A percentile compares a stretch with the other conserved stretches of the same genome.
These are phyloP conservation scores for Grosmannia clavigera DNA, from an alignment of 2,329 filamentous ascomycete species.

Conservation along the genomic window DNA sequence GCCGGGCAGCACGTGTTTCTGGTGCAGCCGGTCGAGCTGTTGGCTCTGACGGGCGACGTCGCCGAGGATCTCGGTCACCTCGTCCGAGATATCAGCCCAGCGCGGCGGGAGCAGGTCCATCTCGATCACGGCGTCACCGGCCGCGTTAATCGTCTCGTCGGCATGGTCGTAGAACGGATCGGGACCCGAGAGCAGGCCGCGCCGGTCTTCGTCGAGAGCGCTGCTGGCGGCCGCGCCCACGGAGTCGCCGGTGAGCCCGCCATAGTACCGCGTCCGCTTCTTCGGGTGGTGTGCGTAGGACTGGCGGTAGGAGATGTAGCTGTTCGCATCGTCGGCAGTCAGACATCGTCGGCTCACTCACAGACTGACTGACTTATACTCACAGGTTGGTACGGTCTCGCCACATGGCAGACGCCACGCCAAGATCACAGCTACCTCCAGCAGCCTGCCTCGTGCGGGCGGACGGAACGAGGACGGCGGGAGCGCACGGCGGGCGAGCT, in stretches of 20 bases:
- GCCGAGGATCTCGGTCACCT: conserved; percentile 72
- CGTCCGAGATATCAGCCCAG: conserved; percentile 91
- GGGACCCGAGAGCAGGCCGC: conserved; percentile 71
- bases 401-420: conserved; percentile 68
- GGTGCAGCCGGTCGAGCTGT: conserved; percentile 80
- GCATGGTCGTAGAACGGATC: conserved; percentile 58
- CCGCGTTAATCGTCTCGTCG: conserved; percentile 41
- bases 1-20: conserved; percentile 91
- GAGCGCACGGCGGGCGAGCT: neutral
- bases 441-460: neutral
- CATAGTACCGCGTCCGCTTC: conserved; percentile 61
- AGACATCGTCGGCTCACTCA: neutral
- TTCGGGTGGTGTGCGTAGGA: conserved; percentile 92
- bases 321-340: conserved; percentile 22
- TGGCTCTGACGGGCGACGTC: conserved; percentile 74
- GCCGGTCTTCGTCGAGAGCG: conserved; percentile 43
- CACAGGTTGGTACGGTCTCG: conserved; percentile 98
- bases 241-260: conserved; percentile 20
- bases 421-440: conserved; percentile 8
- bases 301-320: conserved; percentile 98
- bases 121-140: conserved; percentile 90
- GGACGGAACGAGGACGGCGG: neutral
- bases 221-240: conserved; percentile 35
- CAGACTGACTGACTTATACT: conserved; percentile 14
- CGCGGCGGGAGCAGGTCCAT: conserved; percentile 93